Conservation (phyloP, 2,329 filamentous ascomycete species). For the Lithohypha guttulata region DNA sequence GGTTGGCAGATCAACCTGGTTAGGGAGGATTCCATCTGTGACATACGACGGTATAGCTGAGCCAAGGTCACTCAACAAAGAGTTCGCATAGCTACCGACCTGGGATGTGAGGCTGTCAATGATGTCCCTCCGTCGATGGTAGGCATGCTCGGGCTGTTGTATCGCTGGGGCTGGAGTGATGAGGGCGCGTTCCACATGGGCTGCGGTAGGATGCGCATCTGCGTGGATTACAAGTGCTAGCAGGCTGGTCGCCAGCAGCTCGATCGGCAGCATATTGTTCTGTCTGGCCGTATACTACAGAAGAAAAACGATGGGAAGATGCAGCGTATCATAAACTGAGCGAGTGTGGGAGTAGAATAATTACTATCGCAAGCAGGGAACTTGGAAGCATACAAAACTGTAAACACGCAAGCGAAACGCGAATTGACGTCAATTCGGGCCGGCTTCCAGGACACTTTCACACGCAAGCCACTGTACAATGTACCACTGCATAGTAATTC, state of each 20-base stretch:
- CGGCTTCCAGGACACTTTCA: too few species aligned
- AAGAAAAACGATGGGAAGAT: too few species aligned
- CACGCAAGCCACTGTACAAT: too few species aligned
- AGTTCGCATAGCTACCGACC: constrained; percentile 24
- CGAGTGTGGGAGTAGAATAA: too few species aligned
- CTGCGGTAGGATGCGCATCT: constrained; percentile 2
- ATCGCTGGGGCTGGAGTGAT: constrained; percentile 37
- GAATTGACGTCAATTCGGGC: too few species aligned
- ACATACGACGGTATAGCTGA: constrained; percentile 50
- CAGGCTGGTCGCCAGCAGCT: neutral
- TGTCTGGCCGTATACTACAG: too few species aligned
- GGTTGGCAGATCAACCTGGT: constrained; percentile 56
- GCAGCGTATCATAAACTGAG: too few species aligned
- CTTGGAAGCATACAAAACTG: too few species aligned
- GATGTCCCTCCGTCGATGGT: constrained; percentile 38
- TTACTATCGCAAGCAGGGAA: too few species aligned
- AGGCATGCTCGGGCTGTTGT: constrained; percentile 32
- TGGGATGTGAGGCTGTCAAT: constrained; percentile 40
- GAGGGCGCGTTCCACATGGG: constrained; percentile 29
- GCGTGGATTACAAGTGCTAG: neutral
- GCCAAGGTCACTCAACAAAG: constrained; percentile 39
- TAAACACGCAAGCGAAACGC: too few species aligned
- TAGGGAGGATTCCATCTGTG: constrained; percentile 55
- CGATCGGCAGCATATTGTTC: neutral
- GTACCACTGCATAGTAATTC: too few species aligned